These are phyloP conservation scores for Wallacemonas rigidus DNA, from an alignment of 208 protist species.

Conservation along the genomic window DNA sequence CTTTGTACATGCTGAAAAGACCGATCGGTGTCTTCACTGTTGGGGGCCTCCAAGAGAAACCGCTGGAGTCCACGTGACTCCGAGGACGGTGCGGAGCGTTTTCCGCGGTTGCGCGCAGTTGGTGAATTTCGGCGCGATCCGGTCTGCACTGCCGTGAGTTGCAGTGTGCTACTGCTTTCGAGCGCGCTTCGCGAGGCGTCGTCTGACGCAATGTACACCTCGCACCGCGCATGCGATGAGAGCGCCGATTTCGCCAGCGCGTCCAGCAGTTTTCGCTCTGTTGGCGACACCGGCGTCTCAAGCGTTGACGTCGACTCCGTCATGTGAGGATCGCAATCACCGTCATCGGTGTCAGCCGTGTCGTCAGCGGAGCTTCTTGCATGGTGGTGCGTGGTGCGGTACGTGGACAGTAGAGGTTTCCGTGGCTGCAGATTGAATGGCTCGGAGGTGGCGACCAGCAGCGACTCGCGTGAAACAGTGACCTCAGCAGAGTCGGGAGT, in stretches of 20 bases:
- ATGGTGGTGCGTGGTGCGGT: background rate
- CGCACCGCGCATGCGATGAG: background rate
- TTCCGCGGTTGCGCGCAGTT: background rate
- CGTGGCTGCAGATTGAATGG: conserved; percentile 2
- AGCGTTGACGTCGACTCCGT: background rate
- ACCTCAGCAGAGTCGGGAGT: background rate
- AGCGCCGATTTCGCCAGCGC: conserved; percentile 23
- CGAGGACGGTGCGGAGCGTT: background rate
- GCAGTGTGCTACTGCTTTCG: conserved; percentile 1
- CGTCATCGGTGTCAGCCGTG: background rate
- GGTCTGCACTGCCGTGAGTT: background rate
- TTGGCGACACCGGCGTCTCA: conserved; percentile 10
- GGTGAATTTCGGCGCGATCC: background rate
- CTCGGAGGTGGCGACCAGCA: background rate
- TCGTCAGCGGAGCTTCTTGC: background rate
- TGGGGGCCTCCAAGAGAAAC: conserved; percentile 1
- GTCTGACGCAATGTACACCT: conserved; percentile 14
- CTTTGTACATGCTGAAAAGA: background rate
- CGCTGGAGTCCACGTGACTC: conserved; percentile 11
- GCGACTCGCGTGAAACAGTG: background rate
- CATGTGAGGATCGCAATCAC: background rate
- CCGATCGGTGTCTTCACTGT: conserved; percentile 5
- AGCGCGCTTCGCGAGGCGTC: conserved; percentile 10
- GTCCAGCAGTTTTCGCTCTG: conserved; percentile 32
- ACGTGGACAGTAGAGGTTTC: conserved; percentile 9